Base-by-base conservation (phyloP, 2,329 filamentous ascomycete genomes). In the Botrytis fabae region DNA sequence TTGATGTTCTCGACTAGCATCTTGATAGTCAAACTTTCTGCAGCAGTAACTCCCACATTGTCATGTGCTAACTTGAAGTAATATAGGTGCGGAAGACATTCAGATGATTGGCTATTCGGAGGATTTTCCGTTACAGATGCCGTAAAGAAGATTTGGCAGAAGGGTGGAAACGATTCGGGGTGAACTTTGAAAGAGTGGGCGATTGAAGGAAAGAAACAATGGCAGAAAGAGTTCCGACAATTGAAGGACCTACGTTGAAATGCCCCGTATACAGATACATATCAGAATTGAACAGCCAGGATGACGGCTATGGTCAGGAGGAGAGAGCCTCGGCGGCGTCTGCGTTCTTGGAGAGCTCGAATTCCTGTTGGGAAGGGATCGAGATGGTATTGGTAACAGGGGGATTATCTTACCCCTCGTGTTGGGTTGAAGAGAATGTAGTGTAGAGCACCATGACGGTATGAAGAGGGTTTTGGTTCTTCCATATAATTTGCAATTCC, bases 31-130 rank as follows among this genome's bases (percentile, higher is more conserved):
- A n/a, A 22, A 5, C 40, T 57, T 22, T 44, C 46, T 42, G 40
- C 51, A 16, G 38, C 28, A 12, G 44, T 10, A 42, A 59, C 7
- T 8, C 42, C n/a, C 38, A 57, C 38, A 28, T 42, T 14, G 18
- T 10, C 48, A 42, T 40, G 10, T 42, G 35, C 70, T 72, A 25
- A 72, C 70, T 40, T 38, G 20, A 38, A 32, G 14, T 14, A 25
- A 5, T 48, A 32, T 46, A 72, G 70, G 44, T 72, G 74, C 60
- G 74, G 74, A 22, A 65, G 74, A 69, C 74, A 75, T 71, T 70
- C 72, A 18, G 64, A 75, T 48, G 74, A 74, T 9, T 75, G 74
- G 74, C 32, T 75, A 20, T 75, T 75, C n/a, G 73, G 74, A 9
- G 73, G 73, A 10, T 70, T 74, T 25, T 70, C 74, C 6, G 28